Evolutionary conservation across 2,329 filamentous ascomycete genomes (phyloP).

Genomic region (Aspergillus carbonarius): DNA sequence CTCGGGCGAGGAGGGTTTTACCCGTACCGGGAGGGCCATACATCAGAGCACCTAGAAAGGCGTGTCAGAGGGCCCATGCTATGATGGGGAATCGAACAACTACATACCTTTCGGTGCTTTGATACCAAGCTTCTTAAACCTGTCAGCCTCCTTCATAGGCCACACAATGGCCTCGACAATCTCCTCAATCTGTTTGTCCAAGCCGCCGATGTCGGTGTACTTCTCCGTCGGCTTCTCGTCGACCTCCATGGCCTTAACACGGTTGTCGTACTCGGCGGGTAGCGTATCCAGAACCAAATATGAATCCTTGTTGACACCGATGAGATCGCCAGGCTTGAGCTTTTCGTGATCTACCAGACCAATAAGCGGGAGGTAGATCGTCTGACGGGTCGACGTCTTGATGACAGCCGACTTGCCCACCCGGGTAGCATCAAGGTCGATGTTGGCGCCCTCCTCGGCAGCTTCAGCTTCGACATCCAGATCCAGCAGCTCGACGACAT

Average conservation of each 20-base stretch:
- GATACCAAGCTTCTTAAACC: conserved; percentile 99
- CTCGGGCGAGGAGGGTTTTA: conserved; percentile 71
- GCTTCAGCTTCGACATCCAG: conserved; percentile 95
- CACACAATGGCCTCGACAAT: conserved; percentile 97
- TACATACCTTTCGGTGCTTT: conserved; percentile 92
- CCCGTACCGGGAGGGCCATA: conserved; percentile 66
- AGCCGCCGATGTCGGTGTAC: conserved; percentile 93
- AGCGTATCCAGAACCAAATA: conserved; percentile 96
- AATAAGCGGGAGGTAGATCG: conserved; percentile 96
- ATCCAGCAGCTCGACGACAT: conserved; percentile 95
- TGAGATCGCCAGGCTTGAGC: conserved; percentile 92
- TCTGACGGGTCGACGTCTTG: conserved; percentile 97
- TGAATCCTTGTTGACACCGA: conserved; percentile 98
- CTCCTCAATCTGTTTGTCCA: conserved; percentile 99
- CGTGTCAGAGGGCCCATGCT: background rate
- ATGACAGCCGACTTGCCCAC: conserved; percentile 99
- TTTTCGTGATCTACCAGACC: conserved; percentile 94
- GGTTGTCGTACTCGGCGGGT: conserved; percentile 95
- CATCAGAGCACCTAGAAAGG: conserved; percentile 79
- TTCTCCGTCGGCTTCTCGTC: conserved; percentile 99
- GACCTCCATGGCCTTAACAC: conserved; percentile 99
- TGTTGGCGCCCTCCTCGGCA: conserved; percentile 96
- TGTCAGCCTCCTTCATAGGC: conserved; percentile 99
- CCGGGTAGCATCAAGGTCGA: conserved; percentile 92
- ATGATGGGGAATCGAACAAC: background rate